Conservation (phyloP, 257 asterid genomes). For the Orobanche coerulescens region DNA sequence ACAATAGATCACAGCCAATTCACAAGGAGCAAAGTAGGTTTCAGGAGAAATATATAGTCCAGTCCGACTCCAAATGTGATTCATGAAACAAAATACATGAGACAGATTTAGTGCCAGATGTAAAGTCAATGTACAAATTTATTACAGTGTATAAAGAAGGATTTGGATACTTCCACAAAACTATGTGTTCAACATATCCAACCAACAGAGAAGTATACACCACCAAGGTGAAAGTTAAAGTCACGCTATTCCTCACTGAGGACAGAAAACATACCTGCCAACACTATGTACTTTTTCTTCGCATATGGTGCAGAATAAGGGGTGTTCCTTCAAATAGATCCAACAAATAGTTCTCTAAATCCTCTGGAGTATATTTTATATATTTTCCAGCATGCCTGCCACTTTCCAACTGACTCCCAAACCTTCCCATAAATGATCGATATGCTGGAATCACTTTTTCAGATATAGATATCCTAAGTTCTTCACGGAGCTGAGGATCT, state of each 20-base stretch:
- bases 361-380: slow-evolving; percentile 75
- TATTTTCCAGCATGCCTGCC: slow-evolving; percentile 80
- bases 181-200: slow-evolving; percentile 27
- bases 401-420: slow-evolving; percentile 76
- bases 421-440: slow-evolving; percentile 82
- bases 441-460: slow-evolving; percentile 95
- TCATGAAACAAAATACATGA: slow-evolving; percentile 27
- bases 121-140: slow-evolving; percentile 42
- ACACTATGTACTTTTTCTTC: slow-evolving; percentile 70
- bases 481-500: slow-evolving; percentile 92
- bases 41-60: slow-evolving; percentile 1
- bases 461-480: slow-evolving; percentile 84
- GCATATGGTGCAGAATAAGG: slow-evolving; percentile 69
- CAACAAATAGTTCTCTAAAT: slow-evolving; percentile 71
- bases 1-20: neutral
- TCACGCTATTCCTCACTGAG: slow-evolving; percentile 26
- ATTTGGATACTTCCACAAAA: slow-evolving; percentile 29
- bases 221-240: slow-evolving; percentile 28
- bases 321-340: slow-evolving; percentile 95
- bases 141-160: slow-evolving; percentile 35
- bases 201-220: slow-evolving; percentile 29
- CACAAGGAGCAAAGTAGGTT: slow-evolving; percentile 11
- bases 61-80: slow-evolving; percentile 23
- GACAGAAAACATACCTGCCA: slow-evolving; percentile 38
- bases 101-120: slow-evolving; percentile 22